These are phyloP conservation scores for Coemansia javaensis DNA, from an alignment of 192 early-diverging fungal species.

Conservation along the genomic window DNA sequence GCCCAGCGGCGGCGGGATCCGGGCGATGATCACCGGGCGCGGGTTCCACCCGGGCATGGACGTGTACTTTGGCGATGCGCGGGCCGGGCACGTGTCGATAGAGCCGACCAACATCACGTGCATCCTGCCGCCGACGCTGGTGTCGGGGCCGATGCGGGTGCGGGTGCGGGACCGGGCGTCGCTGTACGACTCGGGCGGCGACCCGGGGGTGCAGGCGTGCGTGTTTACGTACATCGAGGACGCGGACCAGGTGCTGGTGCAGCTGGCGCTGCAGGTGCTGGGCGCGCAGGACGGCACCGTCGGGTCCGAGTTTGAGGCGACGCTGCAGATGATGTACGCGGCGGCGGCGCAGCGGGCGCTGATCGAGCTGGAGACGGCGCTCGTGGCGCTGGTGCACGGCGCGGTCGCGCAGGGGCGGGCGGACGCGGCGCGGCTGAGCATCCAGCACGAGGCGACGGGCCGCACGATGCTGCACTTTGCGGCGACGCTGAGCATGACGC, in stretches of 20 bases:
- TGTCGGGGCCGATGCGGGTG: constrained; percentile 63
- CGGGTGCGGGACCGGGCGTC: constrained; percentile 30
- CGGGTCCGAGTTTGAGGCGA: not conserved
- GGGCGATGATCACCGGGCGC: constrained; percentile 75
- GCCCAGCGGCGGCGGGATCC: constrained; percentile 80
- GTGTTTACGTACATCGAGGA: constrained; percentile 59
- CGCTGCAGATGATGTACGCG: constrained; percentile 11
- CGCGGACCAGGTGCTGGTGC: constrained; percentile 84
- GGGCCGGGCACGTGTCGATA: constrained; percentile 69
- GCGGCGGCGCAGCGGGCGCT: constrained; percentile 20
- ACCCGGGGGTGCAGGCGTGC: not conserved
- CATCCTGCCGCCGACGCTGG: constrained; percentile 68
- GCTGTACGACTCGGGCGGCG: constrained; percentile 16
- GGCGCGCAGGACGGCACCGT: constrained; percentile 7
- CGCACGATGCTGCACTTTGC: constrained; percentile 65
- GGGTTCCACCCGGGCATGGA: constrained; percentile 73
- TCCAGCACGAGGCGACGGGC: constrained; percentile 31
- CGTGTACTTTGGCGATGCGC: constrained; percentile 73
- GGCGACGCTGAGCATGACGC: constrained; percentile 55
- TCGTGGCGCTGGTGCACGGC: constrained; percentile 23
- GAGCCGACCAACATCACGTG: constrained; percentile 79
- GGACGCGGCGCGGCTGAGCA: constrained; percentile 11
- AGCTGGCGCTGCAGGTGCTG: constrained; percentile 78
- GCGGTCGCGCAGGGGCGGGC: constrained; percentile 16
- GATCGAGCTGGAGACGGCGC: constrained; percentile 24